Evolutionary conservation across 345 rosid genomes (phyloP), one percentile per base, ranked within the genome.

Genomic region (Salix udensis): DNA sequence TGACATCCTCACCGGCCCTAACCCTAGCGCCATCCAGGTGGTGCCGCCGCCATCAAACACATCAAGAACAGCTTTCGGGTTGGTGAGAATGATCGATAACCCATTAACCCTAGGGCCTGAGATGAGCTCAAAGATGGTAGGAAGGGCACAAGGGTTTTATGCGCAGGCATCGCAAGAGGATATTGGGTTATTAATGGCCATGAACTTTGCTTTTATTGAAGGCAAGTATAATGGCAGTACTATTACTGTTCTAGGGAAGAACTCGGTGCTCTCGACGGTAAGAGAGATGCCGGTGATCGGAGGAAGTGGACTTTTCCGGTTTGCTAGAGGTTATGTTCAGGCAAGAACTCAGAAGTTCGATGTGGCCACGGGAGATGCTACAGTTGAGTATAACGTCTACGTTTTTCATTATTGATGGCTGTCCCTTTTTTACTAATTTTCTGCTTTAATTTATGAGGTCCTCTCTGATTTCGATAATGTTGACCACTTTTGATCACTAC

Each of bases 201-300:
- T 88, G 94, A 91, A 91, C 62, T 88, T 93, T 46, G 90, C 83
- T 24, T 93, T 93, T 74, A 69, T 80, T 62, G 88, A 88, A 68
- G 96, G 93, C 14, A 88, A 88, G 76, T 91, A 91, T 62, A 91
- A 89, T 16, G 96, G 92, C 0, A 93, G 97, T 77, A 82, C 88
- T 10, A 78, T 92, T 58, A 73, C 96, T 10, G 76, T 92, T 58
- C 74, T 92, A 58, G 97, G 97, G 55, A 85, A 89, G 87, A 91
- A 91, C 82, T 46, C 81, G 1, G 88, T 87, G 65, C 30, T 88
- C 60, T 70, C 85, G 7, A 78, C 80, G 68, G 86, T 86, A 42
- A 85, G 98, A 69, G 97, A 91, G 82, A 87, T 93, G 93, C 93
- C 97, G 19, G 87, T 93, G 74, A 71, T 91, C 42, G 89, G 92